Conservation (phyloP, 75 land plant species). For the Cupressus sempervirens region DNA sequence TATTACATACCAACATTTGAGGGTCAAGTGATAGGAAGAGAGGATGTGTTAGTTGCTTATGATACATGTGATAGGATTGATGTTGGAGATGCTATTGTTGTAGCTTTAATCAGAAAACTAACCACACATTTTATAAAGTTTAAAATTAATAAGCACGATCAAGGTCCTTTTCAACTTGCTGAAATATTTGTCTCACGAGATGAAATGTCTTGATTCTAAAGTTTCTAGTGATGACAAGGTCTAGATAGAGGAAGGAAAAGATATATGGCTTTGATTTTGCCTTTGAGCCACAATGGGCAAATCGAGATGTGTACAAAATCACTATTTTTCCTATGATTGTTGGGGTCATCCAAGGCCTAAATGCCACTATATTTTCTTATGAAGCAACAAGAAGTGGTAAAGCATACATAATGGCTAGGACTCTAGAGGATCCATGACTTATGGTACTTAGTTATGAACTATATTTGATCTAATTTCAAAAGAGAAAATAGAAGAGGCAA, state of each 20-base stretch:
- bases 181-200: not conserved
- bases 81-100: constrained; percentile 91
- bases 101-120: constrained; percentile 26
- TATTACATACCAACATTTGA: constrained; percentile 86
- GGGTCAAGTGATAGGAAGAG: constrained; percentile 85
- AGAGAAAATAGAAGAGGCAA: too few species aligned
- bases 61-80: constrained; percentile 91
- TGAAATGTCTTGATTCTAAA: not conserved
- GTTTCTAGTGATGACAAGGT: not conserved
- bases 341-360: too few species aligned
- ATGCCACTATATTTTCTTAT: too few species aligned
- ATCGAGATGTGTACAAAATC: constrained; percentile 34
- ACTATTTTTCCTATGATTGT: too few species aligned
- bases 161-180: not conserved
- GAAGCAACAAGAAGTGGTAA: too few species aligned
- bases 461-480: too few species aligned
- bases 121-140: not conserved
- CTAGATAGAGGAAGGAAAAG: constrained; percentile 55
- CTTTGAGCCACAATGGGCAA: constrained; percentile 54
- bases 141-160: not conserved
- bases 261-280: constrained; percentile 78
- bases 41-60: constrained; percentile 84
- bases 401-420: too few species aligned
- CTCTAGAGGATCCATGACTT: too few species aligned
- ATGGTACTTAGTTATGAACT: too few species aligned